Conservation (phyloP, 495 filamentous ascomycete species). For the Penicillium turbatum region DNA sequence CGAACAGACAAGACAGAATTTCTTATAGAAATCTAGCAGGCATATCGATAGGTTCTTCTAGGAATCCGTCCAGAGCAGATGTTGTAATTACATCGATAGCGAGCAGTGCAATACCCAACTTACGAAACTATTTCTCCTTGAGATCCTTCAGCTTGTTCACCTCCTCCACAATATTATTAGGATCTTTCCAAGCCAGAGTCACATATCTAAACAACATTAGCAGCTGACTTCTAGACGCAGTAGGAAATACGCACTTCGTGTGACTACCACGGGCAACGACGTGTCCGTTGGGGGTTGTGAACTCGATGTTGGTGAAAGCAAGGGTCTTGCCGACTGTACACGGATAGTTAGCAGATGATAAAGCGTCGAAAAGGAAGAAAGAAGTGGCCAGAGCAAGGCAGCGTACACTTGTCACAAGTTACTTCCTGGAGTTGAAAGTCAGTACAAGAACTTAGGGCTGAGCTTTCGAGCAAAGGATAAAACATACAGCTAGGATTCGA, state of each 20-base stretch:
- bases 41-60: no score
- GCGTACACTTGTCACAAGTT: constrained; percentile 79
- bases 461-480: not conserved
- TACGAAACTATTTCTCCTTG: not conserved
- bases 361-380: not conserved
- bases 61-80: not conserved
- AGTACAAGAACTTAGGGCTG: constrained; percentile 12
- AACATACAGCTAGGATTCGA: constrained; percentile 57
- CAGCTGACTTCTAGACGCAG: not conserved
- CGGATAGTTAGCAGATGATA: constrained; percentile 1
- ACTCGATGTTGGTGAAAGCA: constrained; percentile 80
- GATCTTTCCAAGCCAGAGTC: constrained; percentile 55
- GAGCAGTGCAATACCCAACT: not conserved
- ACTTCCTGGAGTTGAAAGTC: constrained; percentile 47
- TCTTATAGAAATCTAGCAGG: no score
- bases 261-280: constrained; percentile 87
- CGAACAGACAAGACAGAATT: no score
- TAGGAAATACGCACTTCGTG: constrained; percentile 67
- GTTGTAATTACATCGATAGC: not conserved
- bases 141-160: constrained; percentile 25
- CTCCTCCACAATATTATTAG: constrained; percentile 55
- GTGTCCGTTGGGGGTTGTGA: constrained; percentile 70
- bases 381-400: not conserved
- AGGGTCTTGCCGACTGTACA: constrained; percentile 81
- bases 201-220: constrained; percentile 45